Percentiles rank a stretch among this genome's conserved stretches.
Conservation (phyloP, 106 monocot genomes). For the Agapanthus africanus region DNA sequence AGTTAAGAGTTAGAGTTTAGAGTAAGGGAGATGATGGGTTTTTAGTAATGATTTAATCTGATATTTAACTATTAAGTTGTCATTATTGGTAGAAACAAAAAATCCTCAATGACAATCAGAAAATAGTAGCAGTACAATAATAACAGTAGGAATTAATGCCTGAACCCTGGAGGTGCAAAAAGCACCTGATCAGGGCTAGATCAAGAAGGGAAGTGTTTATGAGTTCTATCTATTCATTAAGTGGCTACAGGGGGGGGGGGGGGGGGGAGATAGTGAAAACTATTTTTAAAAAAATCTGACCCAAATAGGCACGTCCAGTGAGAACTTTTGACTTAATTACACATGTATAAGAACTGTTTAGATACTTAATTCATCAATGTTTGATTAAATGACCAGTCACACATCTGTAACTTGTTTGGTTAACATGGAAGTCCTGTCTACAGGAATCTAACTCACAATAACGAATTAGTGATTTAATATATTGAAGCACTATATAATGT, state of each 20-base stretch:
- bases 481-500: background rate
- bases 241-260: background rate
- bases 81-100: background rate
- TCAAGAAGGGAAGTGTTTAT: background rate
- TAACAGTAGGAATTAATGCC: background rate
- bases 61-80: background rate
- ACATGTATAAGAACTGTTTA: too few species aligned
- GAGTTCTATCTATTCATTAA: background rate
- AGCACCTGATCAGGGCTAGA: background rate
- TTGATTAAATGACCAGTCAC: too few species aligned
- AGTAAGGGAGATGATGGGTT: background rate
- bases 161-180: background rate
- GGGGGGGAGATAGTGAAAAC: background rate
- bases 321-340: too few species aligned
- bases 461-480: too few species aligned
- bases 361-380: too few species aligned
- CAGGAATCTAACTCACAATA: too few species aligned
- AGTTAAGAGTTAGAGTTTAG: too few species aligned
- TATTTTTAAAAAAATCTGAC: too few species aligned
- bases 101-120: background rate
- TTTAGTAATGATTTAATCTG: background rate
- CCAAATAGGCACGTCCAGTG: too few species aligned
- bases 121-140: background rate
- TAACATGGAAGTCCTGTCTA: too few species aligned
- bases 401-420: too few species aligned